Evolutionary conservation across 108 stramenopile genomes (phyloP), one percentile per base, ranked within the genome.

Genomic region (Skeletonema costatum): DNA sequence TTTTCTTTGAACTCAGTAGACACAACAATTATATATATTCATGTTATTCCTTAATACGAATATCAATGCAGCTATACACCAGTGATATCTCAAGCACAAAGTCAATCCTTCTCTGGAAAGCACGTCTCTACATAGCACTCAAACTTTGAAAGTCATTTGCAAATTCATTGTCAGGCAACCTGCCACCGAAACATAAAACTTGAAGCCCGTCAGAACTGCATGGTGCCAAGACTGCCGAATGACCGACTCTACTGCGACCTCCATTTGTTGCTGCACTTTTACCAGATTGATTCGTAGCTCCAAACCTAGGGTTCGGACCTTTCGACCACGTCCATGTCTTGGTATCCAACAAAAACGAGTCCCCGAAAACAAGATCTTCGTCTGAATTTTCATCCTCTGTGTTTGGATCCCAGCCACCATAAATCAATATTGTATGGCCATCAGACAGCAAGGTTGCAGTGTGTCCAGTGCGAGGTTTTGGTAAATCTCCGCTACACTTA

Each of bases 341-440:
- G 7, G 92, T 92, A 58, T 95, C 86, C 50, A 95, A 77, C 66
- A 92, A 71, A 70, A 85, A 93, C 19, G 86, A 82, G 62, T 87
- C 90, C 19, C 89, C 77, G 70, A 92, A 95, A 51, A 95, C 90
- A 39, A 89, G 69, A 39, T 85, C 83, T 2, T 86, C 75, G 41
- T 85, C 87, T 9, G 14, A 31, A 29, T 83, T 87, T 48, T 84
- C 80, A 64, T 85, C 89, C 62, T 90, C 92, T 0, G 77, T 87
- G 71, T 92, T 91, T 17, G 90, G 92, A 77, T 95, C 94, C 94
- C 94, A 96, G 53, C 94, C 94, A 10, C 94, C 94, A 68, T 93
- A 92, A 42, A 96, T 83, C 58, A 92, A 68, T 32, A 96, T 91
- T 12, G 93, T 94, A 53, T 77, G 86, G 17, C 76, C 78, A 59